Base-by-base conservation (phyloP, 1,284 basidiomycete species). In the Apiotrichum gracile region DNA sequence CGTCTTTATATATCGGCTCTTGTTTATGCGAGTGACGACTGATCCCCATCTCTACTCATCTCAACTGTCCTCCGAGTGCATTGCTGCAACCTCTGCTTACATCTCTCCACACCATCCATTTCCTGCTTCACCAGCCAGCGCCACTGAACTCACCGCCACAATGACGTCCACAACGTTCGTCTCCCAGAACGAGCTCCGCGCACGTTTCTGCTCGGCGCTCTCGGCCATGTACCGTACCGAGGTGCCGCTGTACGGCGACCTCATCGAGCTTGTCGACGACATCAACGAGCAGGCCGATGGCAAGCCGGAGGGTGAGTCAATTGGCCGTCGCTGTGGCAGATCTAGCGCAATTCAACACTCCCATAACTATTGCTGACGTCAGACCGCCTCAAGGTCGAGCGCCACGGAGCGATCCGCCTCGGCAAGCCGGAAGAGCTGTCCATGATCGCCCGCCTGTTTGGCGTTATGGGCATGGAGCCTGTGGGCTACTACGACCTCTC, bases 401-500 rank as follows among this genome's bases (percentile, higher is more conserved):
- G 76, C 40, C 76, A 78, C 55, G 76, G 76, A 10, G 76, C 76
- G 0, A 76, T 78, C 52, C 70, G 76, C 9, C 68, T 78, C 1
- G 76, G 76, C 24, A 76, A 69, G 19, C 58, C 66, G 0, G 49
- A 63, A 13, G 76, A 78, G 59, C 66, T 78, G 2, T 38, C 52
- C 16, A 66, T 69, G 35, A 68, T 78, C n/a, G 55, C 74, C 1
- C 62, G 73, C 14, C 64, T 77, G 19, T 78, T 77, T 50, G 49
- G 48, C 1, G 54, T 65, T 16, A 69, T 77, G 62, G 74, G 72
- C 17, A 77, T 77, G 76, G 54, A 62, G 33, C 67, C 75, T 3
- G 75, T 77, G 0, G 75, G 75, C 4, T 77, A 77, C 62, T 77
- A 77, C 58, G 75, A 77, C 55, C 66, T 77, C 33, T 68, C 70